Conservation (phyloP, 495 filamentous ascomycete genomes). For the Pyronema omphalodes region DNA sequence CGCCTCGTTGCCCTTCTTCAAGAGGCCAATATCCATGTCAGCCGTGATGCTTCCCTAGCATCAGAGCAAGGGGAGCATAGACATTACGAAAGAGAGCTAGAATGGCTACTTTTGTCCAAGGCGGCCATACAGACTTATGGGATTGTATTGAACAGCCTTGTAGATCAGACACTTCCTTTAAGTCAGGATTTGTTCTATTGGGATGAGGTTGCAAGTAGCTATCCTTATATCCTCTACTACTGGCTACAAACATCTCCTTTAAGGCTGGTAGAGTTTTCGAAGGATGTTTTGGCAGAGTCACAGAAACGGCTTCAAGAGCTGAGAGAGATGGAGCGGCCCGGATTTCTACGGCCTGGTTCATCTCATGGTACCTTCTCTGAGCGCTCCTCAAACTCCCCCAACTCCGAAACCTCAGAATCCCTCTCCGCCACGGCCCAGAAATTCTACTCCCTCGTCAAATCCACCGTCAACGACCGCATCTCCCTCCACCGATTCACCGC, state of each 20-base stretch:
- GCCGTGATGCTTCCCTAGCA: constrained; percentile 14
- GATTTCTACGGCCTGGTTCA: constrained; percentile 8
- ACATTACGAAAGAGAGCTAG: constrained; percentile 49
- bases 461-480: constrained; percentile 42
- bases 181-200: constrained; percentile 81
- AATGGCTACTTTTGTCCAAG: constrained; percentile 78
- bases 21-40: constrained; percentile 31
- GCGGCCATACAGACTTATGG: constrained; percentile 74
- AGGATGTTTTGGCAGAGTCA: constrained; percentile 43
- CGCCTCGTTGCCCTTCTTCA: constrained; percentile 41
- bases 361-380: not conserved
- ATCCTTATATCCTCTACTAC: constrained; percentile 53
- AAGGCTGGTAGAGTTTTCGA: constrained; percentile 46
- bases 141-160: constrained; percentile 46
- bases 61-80: constrained; percentile 14
- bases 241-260: constrained; percentile 63
- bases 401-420: constrained; percentile 11
- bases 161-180: constrained; percentile 64
- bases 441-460: constrained; percentile 64
- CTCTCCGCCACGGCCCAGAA: constrained; percentile 43
- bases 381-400: constrained; percentile 6
- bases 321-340: constrained; percentile 16
- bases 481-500: constrained; percentile 40
- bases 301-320: constrained; percentile 30
- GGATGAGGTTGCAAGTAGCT: constrained; percentile 63